Evolutionary conservation across 768 basidiomycete genomes (phyloP).

Genomic region (Mrakia blollopis): DNA sequence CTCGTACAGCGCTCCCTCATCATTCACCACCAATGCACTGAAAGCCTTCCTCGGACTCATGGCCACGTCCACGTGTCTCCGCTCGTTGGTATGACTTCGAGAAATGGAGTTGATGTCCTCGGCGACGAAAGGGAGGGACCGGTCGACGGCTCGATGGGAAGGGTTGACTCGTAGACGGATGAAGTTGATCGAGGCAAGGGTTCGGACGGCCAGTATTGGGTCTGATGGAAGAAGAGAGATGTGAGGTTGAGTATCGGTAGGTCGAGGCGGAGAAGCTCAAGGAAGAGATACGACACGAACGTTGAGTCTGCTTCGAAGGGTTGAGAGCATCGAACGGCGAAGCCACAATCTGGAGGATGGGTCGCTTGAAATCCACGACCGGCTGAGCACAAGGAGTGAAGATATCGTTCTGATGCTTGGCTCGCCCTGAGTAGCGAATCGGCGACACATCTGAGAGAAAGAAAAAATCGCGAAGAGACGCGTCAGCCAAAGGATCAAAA

Average conservation of each 20-base stretch:
- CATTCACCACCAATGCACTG: conserved; percentile 20
- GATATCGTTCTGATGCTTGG: neutral
- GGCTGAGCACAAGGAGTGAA: conserved; percentile 19
- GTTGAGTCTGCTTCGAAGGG: neutral
- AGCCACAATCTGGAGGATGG: conserved; percentile 27
- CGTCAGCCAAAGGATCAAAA: neutral
- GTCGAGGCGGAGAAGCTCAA: neutral
- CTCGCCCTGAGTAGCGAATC: neutral
- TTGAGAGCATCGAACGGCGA: conserved; percentile 16
- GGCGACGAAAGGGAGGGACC: neutral
- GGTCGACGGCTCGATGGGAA: neutral
- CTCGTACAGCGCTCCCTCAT: conserved; percentile 24
- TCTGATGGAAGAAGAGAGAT: neutral
- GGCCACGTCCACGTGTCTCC: conserved; percentile 24
- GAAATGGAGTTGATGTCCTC: conserved; percentile 14
- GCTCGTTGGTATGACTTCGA: neutral
- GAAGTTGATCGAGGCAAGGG: neutral
- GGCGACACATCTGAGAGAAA: conserved; percentile 23
- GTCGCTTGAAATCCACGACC: conserved; percentile 7
- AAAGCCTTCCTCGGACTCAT: conserved; percentile 14
- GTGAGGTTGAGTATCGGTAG: neutral
- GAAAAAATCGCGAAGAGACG: neutral
- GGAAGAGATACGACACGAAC: neutral
- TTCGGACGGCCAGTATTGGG: conserved; percentile 21
- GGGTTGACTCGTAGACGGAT: conserved; percentile 5